Base-by-base conservation (phyloP, 1,284 basidiomycete species). In the Apiotrichum gamsii region DNA sequence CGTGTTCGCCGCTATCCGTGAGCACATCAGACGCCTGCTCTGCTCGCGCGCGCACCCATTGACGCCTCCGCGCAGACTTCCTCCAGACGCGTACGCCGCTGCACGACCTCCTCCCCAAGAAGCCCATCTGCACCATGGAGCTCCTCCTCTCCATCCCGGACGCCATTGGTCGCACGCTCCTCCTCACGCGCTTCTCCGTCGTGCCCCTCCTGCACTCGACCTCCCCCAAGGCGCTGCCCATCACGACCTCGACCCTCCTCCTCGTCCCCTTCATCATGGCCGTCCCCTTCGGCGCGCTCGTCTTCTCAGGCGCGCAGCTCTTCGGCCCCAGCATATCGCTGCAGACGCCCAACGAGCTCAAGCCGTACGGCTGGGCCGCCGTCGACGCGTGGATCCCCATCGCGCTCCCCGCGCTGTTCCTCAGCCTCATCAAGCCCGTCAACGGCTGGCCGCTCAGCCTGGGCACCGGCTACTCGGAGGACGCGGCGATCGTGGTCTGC, bases 231-330 rank as follows among this genome's bases (percentile, higher is more conserved):
- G 35, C 48, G 2, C 60, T 71, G 8, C 62, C 60, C 2, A 41
- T 59, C 2, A 71, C 69, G 5, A 61, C 68, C 13, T 50, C 59
- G 5, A 59, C 65, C 2, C 59, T 73, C 46, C 36, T 71, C 5
- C 59, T 72, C 18, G 58, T 64, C 2, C 69, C 69, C 8, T 68
- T 69, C 57, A 70, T 72, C 47, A 47, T 66, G 19, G 64, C 67
- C 34, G 67, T 68, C 8, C 71, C 71, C 3, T 67, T 62, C 54
- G 68, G 66, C 4, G 59, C 64, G 5, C 30, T 69, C 20, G 46
- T 62, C 18, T 72, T 73, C 55, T 51, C 54, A 19, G 61, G 59
- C 1, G 54, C 56, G 29, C 64, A 66, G 58, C 58, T 67, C 44
- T 73, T 73, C 53, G 51, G 60, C 13, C 53, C 65, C 3, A 37